Evolutionary conservation across 2,329 filamentous ascomycete species (phyloP), one percentile per base, ranked within the genome.

Genomic region (Aspergillus bombycis): DNA sequence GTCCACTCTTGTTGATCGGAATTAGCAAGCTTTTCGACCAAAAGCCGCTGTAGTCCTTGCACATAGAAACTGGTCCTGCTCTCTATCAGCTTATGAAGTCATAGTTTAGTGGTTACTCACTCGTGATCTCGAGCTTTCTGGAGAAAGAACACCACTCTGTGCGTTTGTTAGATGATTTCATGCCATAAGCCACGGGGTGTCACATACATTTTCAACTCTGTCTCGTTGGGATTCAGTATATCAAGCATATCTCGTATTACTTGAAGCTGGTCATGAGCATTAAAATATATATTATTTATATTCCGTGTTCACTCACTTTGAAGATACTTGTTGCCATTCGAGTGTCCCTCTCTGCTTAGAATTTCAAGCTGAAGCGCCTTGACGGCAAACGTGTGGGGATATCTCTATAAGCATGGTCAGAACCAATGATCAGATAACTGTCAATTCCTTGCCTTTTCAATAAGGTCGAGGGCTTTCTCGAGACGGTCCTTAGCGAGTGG

Each of bases 351-450:
- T n/a, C 68, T 72, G n/a, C 66, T 62, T 16, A 93, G 78, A 12
- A 92, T 70, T 67, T 93, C 89, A 2, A 96, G 82, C 62, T 86
- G 88, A 64, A 95, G 81, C 8, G 94, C 79, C 5, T 88, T 77
- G 2, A 94, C 86, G 0, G 90, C 78, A 28, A 91, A 83, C 64
- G 88, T 88, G 65, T 89, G 84, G 2, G 87, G 87, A 38, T 90
- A 79, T 63, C 89, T 85, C 59, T 83, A 79, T 21, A 52, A 19
- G 43, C 5, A 46, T 60, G 16, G 52, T 65, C 32, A 63, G 55
- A 19, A 6, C 30, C 58, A 28, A 58, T 21, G 38, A 38, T 50
- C 10, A 54, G 23, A 4, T 26, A 23, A 12, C n/a, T 4, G 14
- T 16, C 10, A 21, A 30, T n/a, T 11, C 50, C 43, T 63, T 66